phyloP scores from a whole-genome alignment of 2,329 filamentous ascomycete species.

The Alternaria postmessia region DNA sequence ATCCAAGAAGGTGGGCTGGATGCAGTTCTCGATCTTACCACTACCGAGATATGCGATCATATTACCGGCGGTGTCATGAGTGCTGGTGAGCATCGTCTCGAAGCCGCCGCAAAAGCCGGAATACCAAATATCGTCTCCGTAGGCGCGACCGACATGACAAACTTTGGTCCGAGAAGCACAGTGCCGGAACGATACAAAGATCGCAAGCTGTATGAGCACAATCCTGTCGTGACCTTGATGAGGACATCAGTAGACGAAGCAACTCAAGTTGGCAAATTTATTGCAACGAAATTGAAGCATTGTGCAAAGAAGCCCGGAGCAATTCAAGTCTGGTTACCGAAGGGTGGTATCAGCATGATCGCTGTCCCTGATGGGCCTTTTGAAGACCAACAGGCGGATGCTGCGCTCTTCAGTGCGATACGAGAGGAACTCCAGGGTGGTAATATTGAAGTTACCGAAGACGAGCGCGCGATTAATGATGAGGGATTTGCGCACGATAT shows the following conservation, averaged over 20 bases:
- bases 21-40: constrained; percentile 74
- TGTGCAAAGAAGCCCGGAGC: constrained; percentile 51
- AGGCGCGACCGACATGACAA: constrained; percentile 60
- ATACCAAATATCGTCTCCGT: constrained; percentile 65
- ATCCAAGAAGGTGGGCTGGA: constrained; percentile 66
- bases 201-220: constrained; percentile 69
- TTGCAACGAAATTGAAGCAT: constrained; percentile 62
- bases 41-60: constrained; percentile 70
- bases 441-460: constrained; percentile 60
- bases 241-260: constrained; percentile 68
- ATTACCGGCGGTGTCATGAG: constrained; percentile 70
- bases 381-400: constrained; percentile 59
- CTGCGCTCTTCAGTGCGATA: constrained; percentile 58
- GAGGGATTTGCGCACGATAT: constrained; percentile 59
- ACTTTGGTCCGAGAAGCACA: constrained; percentile 66
- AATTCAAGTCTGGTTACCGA: constrained; percentile 67
- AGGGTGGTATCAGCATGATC: constrained; percentile 68
- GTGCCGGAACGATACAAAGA: constrained; percentile 64
- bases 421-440: constrained; percentile 58
- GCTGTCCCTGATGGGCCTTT: constrained; percentile 63
- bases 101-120: constrained; percentile 64
- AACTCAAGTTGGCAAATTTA: constrained; percentile 61
- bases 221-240: constrained; percentile 72
- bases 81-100: constrained; percentile 65
- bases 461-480: constrained; percentile 64